phyloP scores from a whole-genome alignment of 352 stramenopile species.

The Phytophthora hybrid region DNA sequence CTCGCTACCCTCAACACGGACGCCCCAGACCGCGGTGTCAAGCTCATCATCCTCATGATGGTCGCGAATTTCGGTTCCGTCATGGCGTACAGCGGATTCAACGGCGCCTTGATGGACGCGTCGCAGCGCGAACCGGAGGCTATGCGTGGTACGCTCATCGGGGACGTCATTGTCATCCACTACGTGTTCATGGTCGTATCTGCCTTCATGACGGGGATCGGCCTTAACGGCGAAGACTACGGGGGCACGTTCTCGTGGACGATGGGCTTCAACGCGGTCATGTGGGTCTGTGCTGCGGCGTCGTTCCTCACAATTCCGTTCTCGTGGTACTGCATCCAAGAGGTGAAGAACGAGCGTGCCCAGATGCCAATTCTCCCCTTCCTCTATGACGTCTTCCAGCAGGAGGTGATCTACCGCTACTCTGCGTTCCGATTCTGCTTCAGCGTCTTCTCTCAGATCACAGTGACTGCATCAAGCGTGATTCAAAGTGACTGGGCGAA shows the following conservation, averaged over 20 bases:
- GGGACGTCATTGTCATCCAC: constrained; percentile 36
- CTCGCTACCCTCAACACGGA: constrained; percentile 40
- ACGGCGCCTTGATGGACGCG: constrained; percentile 58
- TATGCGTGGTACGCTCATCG: constrained; percentile 44
- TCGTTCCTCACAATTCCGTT: constrained; percentile 39
- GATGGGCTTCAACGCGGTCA: constrained; percentile 54
- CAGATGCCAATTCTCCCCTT: constrained; percentile 28
- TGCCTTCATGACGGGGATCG: constrained; percentile 42
- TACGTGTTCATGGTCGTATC: constrained; percentile 46
- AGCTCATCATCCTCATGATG: constrained; percentile 66
- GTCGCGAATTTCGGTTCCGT: constrained; percentile 71
- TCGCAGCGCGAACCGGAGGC: constrained; percentile 47
- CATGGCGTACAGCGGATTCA: constrained; percentile 65
- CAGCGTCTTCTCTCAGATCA: constrained; percentile 48
- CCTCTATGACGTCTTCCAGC: constrained; percentile 45
- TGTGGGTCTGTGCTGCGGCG: constrained; percentile 38
- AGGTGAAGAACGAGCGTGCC: constrained; percentile 25
- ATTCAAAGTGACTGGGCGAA: constrained; percentile 56
- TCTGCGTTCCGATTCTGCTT: constrained; percentile 50
- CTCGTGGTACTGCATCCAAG: constrained; percentile 42
- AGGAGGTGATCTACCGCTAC: constrained; percentile 48
- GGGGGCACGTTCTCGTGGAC: constrained; percentile 50
- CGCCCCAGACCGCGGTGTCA: constrained; percentile 38
- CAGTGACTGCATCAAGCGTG: constrained; percentile 45
- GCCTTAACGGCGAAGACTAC: constrained; percentile 49